Conservation (phyloP, 1,284 basidiomycete genomes). For the Heterobasidion occidentale region DNA sequence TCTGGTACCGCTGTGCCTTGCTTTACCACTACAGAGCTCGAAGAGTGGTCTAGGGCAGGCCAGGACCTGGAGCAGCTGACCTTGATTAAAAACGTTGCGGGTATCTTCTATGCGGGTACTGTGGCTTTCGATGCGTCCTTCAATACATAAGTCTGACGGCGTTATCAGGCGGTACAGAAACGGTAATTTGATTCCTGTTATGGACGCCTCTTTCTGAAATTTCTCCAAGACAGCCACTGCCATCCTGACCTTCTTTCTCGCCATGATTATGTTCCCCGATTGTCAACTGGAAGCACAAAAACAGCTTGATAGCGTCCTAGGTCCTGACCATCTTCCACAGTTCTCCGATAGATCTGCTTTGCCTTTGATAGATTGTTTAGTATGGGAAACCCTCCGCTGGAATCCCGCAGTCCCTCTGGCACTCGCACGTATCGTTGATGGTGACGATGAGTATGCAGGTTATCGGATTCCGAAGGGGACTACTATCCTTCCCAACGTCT, state of each 20-base stretch:
- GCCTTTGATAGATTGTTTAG: conserved; percentile 2
- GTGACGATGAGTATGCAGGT: conserved; percentile 4
- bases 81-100: background rate
- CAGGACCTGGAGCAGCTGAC: background rate
- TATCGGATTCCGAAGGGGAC: conserved; percentile 3
- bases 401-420: background rate
- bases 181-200: conserved; percentile 3
- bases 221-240: background rate
- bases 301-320: conserved; percentile 2
- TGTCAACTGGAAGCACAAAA: conserved; percentile 1
- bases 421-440: background rate
- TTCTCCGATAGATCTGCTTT: conserved; percentile 1
- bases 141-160: background rate
- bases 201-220: background rate
- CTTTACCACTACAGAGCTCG: background rate
- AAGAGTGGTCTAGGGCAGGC: conserved; percentile 1
- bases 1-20: background rate
- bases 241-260: background rate
- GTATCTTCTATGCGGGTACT: conserved; percentile 8
- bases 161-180: conserved; percentile 16
- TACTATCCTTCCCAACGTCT: background rate
- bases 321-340: conserved; percentile 2
- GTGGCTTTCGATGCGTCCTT: conserved; percentile 1
- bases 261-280: conserved; percentile 4
- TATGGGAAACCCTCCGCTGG: background rate